phyloP scores from a whole-genome alignment of 139 green algal genomes.

The Micromonas pusilla region DNA sequence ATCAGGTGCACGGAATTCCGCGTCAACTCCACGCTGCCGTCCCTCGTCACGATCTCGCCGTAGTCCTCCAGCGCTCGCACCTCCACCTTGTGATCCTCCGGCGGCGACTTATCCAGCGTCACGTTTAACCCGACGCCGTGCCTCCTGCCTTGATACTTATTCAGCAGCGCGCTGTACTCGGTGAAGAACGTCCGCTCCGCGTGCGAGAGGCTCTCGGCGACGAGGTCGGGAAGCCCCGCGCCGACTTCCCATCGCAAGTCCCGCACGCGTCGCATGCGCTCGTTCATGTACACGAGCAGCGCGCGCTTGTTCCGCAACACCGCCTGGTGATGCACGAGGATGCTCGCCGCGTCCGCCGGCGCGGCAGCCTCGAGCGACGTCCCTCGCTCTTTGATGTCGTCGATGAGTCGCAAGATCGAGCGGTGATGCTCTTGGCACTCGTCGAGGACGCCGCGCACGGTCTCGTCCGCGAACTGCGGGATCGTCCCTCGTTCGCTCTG shows the following conservation, averaged over 20 bases:
- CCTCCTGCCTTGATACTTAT: not conserved
- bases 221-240: not conserved
- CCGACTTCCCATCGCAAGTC: not conserved
- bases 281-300: constrained; percentile 24
- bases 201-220: constrained; percentile 7
- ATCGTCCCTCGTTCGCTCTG: not conserved
- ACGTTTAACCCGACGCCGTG: constrained; percentile 9
- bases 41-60: not conserved
- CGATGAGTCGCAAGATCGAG: not conserved
- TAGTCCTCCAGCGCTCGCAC: not conserved
- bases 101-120: constrained; percentile 11
- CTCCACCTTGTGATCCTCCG: constrained; percentile 21
- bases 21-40: constrained; percentile 5
- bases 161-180: constrained; percentile 1
- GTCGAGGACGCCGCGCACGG: not conserved
- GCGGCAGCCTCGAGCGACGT: not conserved
- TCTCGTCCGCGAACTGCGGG: not conserved
- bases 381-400: not conserved
- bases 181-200: constrained; percentile 3
- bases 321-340: constrained; percentile 2
- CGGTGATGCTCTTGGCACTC: not conserved
- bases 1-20: constrained; percentile 15
- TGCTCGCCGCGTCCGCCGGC: not conserved
- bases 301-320: constrained; percentile 19
- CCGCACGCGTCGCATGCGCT: not conserved